phyloP scores from a whole-genome alignment of 352 stramenopile genomes.

The Pythium coloratum region DNA sequence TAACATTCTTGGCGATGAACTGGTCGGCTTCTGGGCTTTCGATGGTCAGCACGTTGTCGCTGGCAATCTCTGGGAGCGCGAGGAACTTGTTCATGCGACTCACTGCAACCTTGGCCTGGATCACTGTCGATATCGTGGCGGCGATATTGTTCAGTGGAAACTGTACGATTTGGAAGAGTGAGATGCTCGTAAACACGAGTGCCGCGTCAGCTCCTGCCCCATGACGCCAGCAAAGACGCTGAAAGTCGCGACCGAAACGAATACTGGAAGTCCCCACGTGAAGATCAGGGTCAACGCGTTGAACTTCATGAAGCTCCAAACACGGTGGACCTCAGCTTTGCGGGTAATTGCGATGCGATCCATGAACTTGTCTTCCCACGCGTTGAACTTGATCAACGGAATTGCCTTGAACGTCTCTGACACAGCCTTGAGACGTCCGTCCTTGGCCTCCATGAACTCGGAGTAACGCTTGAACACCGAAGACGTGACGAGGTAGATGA shows the following conservation, averaged over 20 bases:
- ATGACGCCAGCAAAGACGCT: constrained; percentile 37
- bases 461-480: constrained; percentile 20
- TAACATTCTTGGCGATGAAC: constrained; percentile 21
- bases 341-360: constrained; percentile 46
- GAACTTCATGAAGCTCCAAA: constrained; percentile 14
- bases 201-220: constrained; percentile 86
- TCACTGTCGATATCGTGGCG: constrained; percentile 50
- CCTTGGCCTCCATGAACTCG: constrained; percentile 24
- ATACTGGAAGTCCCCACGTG: constrained; percentile 37
- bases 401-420: constrained; percentile 71
- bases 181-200: constrained; percentile 63
- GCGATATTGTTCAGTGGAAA: constrained; percentile 42
- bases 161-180: constrained; percentile 78
- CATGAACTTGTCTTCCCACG: constrained; percentile 84
- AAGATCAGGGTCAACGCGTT: constrained; percentile 8
- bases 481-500: constrained; percentile 45
- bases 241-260: constrained; percentile 49
- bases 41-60: constrained; percentile 14
- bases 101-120: constrained; percentile 81
- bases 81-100: constrained; percentile 33
- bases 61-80: constrained; percentile 36
- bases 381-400: constrained; percentile 93
- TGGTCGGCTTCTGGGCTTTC: constrained; percentile 3
- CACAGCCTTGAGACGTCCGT: constrained; percentile 40
- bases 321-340: constrained; percentile 24